Evolutionary conservation across 2,329 filamentous ascomycete species (phyloP).

Genomic region (Cercospora sp.): DNA sequence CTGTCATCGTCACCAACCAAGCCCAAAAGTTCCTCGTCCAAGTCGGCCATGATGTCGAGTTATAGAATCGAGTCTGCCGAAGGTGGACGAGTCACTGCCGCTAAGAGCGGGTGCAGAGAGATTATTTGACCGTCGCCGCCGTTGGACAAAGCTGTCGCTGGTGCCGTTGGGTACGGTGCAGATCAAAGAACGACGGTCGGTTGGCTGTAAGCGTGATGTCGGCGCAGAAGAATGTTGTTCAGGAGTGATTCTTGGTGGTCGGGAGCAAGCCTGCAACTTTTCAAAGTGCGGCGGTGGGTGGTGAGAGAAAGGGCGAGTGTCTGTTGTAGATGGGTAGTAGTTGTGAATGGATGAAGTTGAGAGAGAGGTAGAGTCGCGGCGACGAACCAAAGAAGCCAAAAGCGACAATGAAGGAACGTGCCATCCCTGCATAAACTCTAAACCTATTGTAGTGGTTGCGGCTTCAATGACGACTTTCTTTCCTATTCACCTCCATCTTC

Average conservation of each 20-base stretch:
- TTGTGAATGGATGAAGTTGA: neutral
- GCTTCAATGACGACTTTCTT: slow-evolving; percentile 1
- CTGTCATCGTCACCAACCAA: slow-evolving; percentile 74
- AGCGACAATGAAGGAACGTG: neutral
- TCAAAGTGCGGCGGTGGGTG: neutral
- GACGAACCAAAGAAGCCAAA: neutral
- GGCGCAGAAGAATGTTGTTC: neutral
- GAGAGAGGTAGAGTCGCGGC: neutral
- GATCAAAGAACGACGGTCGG: neutral
- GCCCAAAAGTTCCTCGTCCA: slow-evolving; percentile 91
- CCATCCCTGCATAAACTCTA: slow-evolving; percentile 1
- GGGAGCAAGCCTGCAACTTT: neutral
- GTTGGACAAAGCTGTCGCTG: neutral
- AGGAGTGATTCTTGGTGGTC: neutral
- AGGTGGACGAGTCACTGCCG: neutral
- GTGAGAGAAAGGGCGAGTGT: neutral
- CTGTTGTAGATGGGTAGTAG: neutral
- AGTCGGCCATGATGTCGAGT: slow-evolving; percentile 48
- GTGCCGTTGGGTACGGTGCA: neutral
- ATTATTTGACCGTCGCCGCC: neutral
- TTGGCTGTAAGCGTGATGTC: neutral
- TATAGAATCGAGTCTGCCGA: neutral
- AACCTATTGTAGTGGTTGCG: neutral
- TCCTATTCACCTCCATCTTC: neutral
- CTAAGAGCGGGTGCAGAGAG: neutral